A percentile compares a stretch with the other conserved stretches of the same genome.
Evolutionary conservation across 306 rosid genomes (phyloP).

Genomic region (Herpetospermum pedunculosum): DNA sequence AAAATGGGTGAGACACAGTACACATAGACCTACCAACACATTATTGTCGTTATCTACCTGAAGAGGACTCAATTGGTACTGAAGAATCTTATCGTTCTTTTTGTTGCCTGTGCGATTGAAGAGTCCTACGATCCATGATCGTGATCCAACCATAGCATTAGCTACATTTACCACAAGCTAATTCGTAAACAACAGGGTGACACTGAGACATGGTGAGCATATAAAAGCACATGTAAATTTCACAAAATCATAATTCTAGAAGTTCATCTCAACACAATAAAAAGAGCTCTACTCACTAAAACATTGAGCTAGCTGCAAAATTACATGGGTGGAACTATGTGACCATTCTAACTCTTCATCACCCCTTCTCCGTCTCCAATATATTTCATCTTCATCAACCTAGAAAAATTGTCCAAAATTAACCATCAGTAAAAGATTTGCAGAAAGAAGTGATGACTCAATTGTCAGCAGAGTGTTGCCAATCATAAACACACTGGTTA

Average conservation of each 20-base stretch:
- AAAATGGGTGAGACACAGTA: neutral
- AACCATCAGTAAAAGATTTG: slow-evolving; percentile 16
- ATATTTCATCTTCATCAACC: slow-evolving; percentile 83
- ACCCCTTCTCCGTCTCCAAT: slow-evolving; percentile 52
- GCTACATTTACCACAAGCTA: slow-evolving; percentile 40
- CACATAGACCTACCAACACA: neutral
- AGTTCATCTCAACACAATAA: neutral
- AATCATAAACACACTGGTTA: neutral
- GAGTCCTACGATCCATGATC: slow-evolving; percentile 87
- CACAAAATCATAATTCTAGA: neutral
- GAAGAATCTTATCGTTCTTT: slow-evolving; percentile 34
- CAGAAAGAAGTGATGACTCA: neutral
- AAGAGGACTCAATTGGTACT: slow-evolving; percentile 47
- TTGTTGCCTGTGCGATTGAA: slow-evolving; percentile 41
- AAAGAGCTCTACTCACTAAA: slow-evolving; percentile 45
- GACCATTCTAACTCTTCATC: slow-evolving; percentile 64
- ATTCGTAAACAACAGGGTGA: slow-evolving; percentile 17
- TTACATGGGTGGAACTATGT: slow-evolving; percentile 61
- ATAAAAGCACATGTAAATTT: neutral
- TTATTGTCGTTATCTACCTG: slow-evolving; percentile 36
- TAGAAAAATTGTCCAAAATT: slow-evolving; percentile 19
- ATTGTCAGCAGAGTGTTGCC: neutral
- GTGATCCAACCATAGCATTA: slow-evolving; percentile 92
- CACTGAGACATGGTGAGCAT: neutral
- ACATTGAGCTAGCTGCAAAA: slow-evolving; percentile 74